Evolutionary conservation across 164 flowering plant species (phyloP).

Genomic region (Magnolia officinalis): DNA sequence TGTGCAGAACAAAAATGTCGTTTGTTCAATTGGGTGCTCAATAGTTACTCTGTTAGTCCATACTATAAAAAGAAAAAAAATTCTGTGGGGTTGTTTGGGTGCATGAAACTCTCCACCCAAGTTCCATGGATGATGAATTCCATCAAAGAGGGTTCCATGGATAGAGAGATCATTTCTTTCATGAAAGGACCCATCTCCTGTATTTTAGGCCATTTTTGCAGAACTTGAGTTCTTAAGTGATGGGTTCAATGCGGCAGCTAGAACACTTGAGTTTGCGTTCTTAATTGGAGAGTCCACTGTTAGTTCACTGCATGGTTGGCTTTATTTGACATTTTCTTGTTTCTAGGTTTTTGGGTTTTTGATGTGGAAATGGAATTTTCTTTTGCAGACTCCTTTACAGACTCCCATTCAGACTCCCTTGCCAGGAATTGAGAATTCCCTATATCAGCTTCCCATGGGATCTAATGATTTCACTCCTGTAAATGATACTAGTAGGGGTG

Average conservation of each 20-base stretch:
- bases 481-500: conserved; percentile 36
- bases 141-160: background rate
- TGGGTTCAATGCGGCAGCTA: background rate
- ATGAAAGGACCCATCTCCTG: no score
- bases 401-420: conserved; percentile 66
- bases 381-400: conserved; percentile 72
- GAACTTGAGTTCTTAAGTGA: background rate
- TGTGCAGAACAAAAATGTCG: background rate
- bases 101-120: background rate
- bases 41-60: no score
- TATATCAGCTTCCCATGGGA: conserved; percentile 56
- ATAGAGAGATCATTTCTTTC: no score
- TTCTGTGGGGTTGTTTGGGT: background rate
- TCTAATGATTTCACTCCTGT: conserved; percentile 53
- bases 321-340: background rate
- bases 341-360: background rate
- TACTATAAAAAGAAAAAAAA: no score
- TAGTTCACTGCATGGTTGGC: background rate
- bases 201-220: background rate
- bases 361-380: background rate
- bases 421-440: conserved; percentile 57
- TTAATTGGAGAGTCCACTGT: background rate
- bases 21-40: background rate
- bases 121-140: background rate
- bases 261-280: background rate